Evolutionary conservation across 768 basidiomycete genomes (phyloP).

Genomic region (Paxillus ammoniavirescens): DNA sequence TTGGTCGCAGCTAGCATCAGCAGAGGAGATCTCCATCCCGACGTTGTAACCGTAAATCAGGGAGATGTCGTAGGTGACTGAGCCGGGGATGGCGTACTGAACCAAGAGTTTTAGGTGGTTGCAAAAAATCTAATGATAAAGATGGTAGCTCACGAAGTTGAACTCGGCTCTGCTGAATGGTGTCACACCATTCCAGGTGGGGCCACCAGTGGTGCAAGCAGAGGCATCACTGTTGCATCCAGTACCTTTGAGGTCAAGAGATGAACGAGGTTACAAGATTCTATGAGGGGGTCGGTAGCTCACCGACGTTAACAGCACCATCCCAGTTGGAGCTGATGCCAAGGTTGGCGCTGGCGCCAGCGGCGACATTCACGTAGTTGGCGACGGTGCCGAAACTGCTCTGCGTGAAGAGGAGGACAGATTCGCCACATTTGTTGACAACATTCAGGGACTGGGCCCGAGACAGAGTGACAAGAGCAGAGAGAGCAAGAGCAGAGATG

Average conservation of each 20-base stretch:
- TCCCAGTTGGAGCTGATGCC: constrained; percentile 33
- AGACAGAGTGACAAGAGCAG: constrained; percentile 16
- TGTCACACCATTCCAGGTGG: constrained; percentile 28
- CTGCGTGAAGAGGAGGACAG: constrained; percentile 30
- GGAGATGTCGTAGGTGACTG: constrained; percentile 33
- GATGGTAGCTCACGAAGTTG: constrained; percentile 24
- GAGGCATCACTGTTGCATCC: constrained; percentile 22
- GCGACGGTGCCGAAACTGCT: constrained; percentile 26
- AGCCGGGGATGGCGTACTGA: constrained; percentile 24
- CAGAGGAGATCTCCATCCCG: constrained; percentile 33
- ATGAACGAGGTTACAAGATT: constrained; percentile 3
- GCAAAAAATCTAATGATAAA: background rate
- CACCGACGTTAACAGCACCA: constrained; percentile 30
- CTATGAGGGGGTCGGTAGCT: background rate
- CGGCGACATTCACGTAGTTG: constrained; percentile 25
- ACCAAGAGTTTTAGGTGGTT: background rate
- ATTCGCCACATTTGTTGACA: constrained; percentile 22
- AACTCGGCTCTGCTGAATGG: constrained; percentile 34
- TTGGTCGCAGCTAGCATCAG: constrained; percentile 22
- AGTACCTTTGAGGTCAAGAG: constrained; percentile 19
- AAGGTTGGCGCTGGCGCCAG: constrained; percentile 25
- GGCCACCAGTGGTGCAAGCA: constrained; percentile 29
- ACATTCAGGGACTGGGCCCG: constrained; percentile 31
- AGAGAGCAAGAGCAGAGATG: constrained; percentile 18
- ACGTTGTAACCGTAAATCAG: constrained; percentile 35